Conservation (phyloP, 306 rosid genomes). For the Benincasa hispida region DNA sequence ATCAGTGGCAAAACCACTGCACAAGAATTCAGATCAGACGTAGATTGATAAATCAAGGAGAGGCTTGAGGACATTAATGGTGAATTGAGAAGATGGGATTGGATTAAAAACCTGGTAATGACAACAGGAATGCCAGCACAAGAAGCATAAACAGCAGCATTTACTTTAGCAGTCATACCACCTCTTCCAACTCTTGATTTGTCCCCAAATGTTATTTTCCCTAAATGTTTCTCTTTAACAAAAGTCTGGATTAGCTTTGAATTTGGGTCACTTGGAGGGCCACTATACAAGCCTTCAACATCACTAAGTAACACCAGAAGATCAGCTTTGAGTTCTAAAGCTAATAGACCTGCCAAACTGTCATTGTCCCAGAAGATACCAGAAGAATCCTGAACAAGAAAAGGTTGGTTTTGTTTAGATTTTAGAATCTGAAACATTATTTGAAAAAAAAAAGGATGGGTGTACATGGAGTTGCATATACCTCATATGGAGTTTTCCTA, state of each 20-base stretch:
- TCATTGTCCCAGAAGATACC: slow-evolving; percentile 95
- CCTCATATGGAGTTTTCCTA: slow-evolving; percentile 76
- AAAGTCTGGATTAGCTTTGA: slow-evolving; percentile 74
- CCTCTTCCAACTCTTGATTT: slow-evolving; percentile 83
- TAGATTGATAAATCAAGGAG: not conserved
- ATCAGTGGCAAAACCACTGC: slow-evolving; percentile 62
- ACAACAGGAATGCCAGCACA: slow-evolving; percentile 71
- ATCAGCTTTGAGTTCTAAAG: slow-evolving; percentile 75
- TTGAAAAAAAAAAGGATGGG: not conserved
- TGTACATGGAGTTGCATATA: not conserved
- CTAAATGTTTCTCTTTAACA: slow-evolving; percentile 59
- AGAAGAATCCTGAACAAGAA: slow-evolving; percentile 58
- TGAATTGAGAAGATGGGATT: not conserved
- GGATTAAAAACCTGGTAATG: slow-evolving; percentile 51
- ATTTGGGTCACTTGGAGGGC: slow-evolving; percentile 71
- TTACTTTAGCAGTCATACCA: slow-evolving; percentile 87
- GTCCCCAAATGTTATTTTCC: slow-evolving; percentile 72
- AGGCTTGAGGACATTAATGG: not conserved
- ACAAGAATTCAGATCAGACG: not conserved
- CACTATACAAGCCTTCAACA: slow-evolving; percentile 82
- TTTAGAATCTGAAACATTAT: slow-evolving; percentile 9
- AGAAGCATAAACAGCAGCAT: slow-evolving; percentile 71
- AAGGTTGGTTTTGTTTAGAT: slow-evolving; percentile 6
- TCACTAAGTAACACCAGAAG: slow-evolving; percentile 78
- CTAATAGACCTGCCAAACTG: slow-evolving; percentile 74